phyloP scores from a whole-genome alignment of 2,329 filamentous ascomycete species.

The Venturia aucupariae region DNA sequence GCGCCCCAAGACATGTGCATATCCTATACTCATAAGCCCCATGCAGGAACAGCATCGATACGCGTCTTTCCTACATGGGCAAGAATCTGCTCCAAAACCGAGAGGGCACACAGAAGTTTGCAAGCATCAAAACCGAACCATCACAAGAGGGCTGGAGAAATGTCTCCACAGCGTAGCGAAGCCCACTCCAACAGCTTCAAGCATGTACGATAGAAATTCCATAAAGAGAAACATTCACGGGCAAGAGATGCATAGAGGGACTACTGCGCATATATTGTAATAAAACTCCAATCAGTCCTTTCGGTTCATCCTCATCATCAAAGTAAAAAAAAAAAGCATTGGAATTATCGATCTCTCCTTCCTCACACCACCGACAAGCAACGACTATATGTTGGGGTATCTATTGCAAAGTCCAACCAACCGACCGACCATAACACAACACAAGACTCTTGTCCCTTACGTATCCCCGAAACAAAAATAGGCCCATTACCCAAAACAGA shows the following conservation, averaged over 20 bases:
- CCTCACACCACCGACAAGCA: background rate
- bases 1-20: background rate
- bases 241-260: background rate
- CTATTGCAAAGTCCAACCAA: background rate
- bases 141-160: background rate
- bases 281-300: background rate
- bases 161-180: background rate
- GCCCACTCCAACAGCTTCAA: background rate
- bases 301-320: no score
- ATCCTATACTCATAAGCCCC: background rate
- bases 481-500: background rate
- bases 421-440: no score
- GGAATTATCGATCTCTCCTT: no score
- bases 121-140: background rate
- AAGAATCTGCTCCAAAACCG: background rate
- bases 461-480: background rate
- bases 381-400: background rate
- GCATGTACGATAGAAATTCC: background rate
- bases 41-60: background rate
- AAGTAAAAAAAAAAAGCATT: background rate
- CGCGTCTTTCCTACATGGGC: background rate
- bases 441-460: background rate
- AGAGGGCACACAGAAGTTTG: background rate
- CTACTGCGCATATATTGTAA: background rate
- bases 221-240: background rate